These are phyloP conservation scores for Capsicum pubescens DNA, from an alignment of 257 asterid species.

Conservation along the genomic window DNA sequence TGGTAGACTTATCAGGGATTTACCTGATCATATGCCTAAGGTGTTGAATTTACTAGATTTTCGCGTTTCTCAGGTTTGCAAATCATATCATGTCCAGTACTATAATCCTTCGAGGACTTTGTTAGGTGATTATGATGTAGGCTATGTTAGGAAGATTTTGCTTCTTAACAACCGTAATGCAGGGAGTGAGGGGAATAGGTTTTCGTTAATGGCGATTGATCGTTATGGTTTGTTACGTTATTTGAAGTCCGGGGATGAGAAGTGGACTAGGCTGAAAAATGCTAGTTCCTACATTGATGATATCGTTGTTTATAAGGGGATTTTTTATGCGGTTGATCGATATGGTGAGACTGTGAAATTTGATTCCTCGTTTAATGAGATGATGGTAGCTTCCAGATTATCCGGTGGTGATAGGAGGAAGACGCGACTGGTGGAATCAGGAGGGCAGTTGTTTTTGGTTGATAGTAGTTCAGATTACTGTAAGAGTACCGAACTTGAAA, in stretches of 20 bases:
- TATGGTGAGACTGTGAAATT: neutral
- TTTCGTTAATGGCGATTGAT: conserved; percentile 4
- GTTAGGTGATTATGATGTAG: neutral
- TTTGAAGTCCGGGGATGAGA: neutral
- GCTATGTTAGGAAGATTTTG: neutral
- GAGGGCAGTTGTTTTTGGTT: conserved; percentile 25
- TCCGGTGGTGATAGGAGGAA: neutral
- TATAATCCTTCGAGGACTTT: neutral
- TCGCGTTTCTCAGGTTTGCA: conserved; percentile 10
- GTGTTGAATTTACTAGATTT: conserved; percentile 22
- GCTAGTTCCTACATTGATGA: neutral
- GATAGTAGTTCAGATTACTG: neutral
- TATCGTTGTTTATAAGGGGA: conserved; percentile 13
- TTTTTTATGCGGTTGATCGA: neutral
- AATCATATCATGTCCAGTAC: conserved; percentile 20
- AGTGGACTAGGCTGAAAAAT: neutral
- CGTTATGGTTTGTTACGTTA: neutral
- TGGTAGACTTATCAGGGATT: neutral
- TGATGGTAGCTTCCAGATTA: neutral
- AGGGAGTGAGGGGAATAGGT: neutral
- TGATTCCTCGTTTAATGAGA: conserved; percentile 27
- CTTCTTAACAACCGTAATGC: neutral
- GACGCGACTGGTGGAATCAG: conserved; percentile 13
- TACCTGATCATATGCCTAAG: conserved; percentile 25
- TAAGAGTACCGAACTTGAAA: neutral